A percentile compares a stretch with the other conserved stretches of the same genome.
These are phyloP conservation scores for Trichoderma asperellum DNA, from an alignment of 2,329 filamentous ascomycete genomes.

Conservation along the genomic window DNA sequence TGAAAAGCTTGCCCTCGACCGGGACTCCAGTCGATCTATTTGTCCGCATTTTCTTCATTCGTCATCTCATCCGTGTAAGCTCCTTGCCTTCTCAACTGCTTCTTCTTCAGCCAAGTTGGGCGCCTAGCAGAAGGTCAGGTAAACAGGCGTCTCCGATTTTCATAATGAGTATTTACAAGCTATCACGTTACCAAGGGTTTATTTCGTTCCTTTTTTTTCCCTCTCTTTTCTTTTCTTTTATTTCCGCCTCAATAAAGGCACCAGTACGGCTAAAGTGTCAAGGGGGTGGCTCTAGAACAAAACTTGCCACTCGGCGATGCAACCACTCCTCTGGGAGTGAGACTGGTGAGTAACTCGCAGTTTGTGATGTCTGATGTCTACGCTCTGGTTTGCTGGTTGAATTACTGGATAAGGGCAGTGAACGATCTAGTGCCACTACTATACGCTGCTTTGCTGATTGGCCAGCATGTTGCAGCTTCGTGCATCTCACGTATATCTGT, in stretches of 20 bases:
- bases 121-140: too few relatives aligned
- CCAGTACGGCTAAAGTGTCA: background rate
- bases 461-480: background rate
- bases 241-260: background rate
- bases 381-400: background rate
- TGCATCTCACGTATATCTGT: background rate
- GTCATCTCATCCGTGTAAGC: background rate
- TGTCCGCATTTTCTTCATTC: background rate
- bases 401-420: background rate
- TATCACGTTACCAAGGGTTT: background rate
- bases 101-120: background rate
- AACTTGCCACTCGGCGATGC: background rate
- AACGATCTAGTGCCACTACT: background rate
- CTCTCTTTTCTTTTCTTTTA: background rate
- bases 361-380: background rate
- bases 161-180: background rate
- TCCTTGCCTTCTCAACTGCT: slow-evolving; percentile 11
- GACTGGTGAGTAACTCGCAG: background rate
- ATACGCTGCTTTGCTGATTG: background rate
- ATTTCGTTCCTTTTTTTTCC: too few relatives aligned
- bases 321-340: background rate
- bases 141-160: background rate
- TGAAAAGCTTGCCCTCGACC: background rate
- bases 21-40: background rate
- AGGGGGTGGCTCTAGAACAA: background rate